These are phyloP conservation scores for Acacia crassicarpa DNA, from an alignment of 306 rosid species.

Conservation along the genomic window DNA sequence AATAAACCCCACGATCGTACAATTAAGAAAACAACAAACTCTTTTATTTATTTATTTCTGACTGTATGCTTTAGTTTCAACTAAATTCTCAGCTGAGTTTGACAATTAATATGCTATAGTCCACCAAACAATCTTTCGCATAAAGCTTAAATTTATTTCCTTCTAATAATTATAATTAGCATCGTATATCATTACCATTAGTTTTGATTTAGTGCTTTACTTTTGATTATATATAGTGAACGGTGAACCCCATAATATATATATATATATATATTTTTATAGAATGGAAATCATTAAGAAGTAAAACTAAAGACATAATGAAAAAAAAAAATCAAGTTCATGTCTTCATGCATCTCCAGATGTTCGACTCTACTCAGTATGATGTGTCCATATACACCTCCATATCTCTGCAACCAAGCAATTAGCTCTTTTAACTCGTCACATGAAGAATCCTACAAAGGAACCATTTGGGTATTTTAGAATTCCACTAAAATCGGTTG, in stretches of 20 bases:
- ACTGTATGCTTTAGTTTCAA: conserved; percentile 6
- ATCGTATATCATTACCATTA: conserved; percentile 26
- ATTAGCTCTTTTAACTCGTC: too few species aligned
- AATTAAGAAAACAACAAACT: conserved; percentile 24
- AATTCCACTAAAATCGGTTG: too few species aligned
- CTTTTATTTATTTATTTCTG: background rate
- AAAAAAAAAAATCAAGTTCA: background rate
- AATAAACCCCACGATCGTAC: conserved; percentile 32
- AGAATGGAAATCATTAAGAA: too few species aligned
- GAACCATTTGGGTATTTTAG: too few species aligned
- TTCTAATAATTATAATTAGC: conserved; percentile 37
- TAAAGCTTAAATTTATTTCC: conserved; percentile 15
- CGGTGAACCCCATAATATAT: conserved; percentile 20
- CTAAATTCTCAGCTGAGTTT: background rate
- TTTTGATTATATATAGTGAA: background rate
- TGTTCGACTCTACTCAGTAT: too few species aligned
- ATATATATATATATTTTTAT: background rate
- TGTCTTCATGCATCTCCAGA: too few species aligned
- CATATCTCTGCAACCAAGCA: too few species aligned
- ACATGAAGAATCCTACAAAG: too few species aligned
- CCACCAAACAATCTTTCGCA: conserved; percentile 26
- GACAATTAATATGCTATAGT: conserved; percentile 9
- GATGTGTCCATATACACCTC: background rate
- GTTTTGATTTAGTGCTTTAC: conserved; percentile 40
- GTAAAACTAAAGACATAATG: too few species aligned